Evolutionary conservation across 257 asterid genomes (phyloP), one percentile per base, ranked within the genome.

Genomic region (Nicotiana noctiflora): DNA sequence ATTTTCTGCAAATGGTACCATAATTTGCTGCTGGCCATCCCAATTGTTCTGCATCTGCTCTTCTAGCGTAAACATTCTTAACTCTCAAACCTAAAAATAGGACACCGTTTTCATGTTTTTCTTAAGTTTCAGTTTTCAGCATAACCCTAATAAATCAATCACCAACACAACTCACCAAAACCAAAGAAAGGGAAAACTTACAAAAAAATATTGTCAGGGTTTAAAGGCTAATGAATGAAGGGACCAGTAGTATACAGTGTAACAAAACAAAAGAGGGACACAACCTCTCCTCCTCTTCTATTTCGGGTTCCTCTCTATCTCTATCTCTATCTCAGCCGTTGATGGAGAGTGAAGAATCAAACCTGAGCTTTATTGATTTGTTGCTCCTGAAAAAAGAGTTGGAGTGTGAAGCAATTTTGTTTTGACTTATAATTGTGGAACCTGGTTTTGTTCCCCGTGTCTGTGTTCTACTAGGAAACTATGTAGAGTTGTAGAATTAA

Each of bases 41-140:
- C 18, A 67, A 77, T 67, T 77, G 68, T 81, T 56, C 82, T 77
- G 79, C 63, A 4, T 31, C 59, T 34, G 66, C 49, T 40, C 49
- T 8, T 40, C 49, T 40, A 8, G 49, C 49, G 49, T 40, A 2
- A 40, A 40, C 3, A 40, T 40, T 40, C 49, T 40, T 10, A 40
- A 40, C 49, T 40, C 49, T 40, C 49, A 40, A 40, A 40, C 49
- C 49, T 40, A 40, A 11, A 8, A 11, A 40, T 40, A 40, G 8
- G 19, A 46, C 77, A 72, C 37, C 77, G 21, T 72, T 72, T 72
- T 67, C 53, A 67, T n/a, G 23, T 11, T 18, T 1, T 70, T 74
- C 62, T 74, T 74, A 49, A 49, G 40, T 74, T 74, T 70, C 59
- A 19, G 37, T 21, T 44, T 44, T 21, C 49, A 44, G 27, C 61